Evolutionary conservation across 768 basidiomycete genomes (phyloP), one percentile per base, ranked within the genome.

Genomic region (Lentinus brumalis): DNA sequence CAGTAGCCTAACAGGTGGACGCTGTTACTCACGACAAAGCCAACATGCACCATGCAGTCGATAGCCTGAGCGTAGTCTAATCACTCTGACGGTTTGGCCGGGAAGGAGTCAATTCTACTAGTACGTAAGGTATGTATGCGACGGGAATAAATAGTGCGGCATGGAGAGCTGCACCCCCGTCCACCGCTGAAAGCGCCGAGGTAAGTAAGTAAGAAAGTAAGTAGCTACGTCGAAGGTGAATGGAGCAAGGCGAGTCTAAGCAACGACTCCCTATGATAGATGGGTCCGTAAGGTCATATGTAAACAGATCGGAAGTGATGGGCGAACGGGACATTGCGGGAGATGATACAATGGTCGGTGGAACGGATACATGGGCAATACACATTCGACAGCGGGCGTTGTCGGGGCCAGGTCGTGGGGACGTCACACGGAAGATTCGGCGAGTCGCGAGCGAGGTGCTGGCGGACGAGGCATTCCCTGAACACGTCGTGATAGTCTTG

Each of bases 381-480:
- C 53, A 58, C 5, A 26, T 29, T 59, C 39, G 50, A 21, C 21
- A 18, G 16, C n/a, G 16, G 42, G 55, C 50, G 31, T 44, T 38
- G 30, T 5, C 8, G 31, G 14, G 26, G 6, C 18, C 32, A 32
- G 4, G 4, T n/a, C 31, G 38, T 18, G 26, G 38, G 35, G 31
- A 18, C 12, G 26, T 55, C 49, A 66, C 26, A 62, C 62, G 50
- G 51, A 50, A 35, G 59, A 57, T 59, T 66, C 65, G 46, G 63
- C 63, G 44, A 71, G 67, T 52, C 65, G 66, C 60, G 68, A 69
- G 7, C 66, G 59, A 7, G 65, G 56, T 42, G 61, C 56, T n/a
- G 66, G 38, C 32, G 46, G 62, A n/a, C 68, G 68, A 44, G 64
- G 57, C 53, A 59, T 59, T 35, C 70, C 70, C 42, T 63, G 61